Base-by-base conservation (phyloP, 495 filamentous ascomycete genomes). In the Aspergillus olivimuriae region DNA sequence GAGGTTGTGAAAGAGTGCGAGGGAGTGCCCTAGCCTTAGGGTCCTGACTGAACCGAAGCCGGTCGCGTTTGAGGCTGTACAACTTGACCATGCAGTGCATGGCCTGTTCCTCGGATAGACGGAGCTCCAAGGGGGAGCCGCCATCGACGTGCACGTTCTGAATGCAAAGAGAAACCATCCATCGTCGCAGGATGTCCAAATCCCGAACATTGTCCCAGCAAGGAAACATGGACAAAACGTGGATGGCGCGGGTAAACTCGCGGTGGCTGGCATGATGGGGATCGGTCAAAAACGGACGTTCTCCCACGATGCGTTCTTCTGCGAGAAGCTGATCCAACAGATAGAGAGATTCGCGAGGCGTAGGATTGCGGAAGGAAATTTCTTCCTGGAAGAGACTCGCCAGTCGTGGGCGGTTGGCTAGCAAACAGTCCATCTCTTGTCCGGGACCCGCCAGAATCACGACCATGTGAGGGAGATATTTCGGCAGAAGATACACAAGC, bases 361-460 rank as follows among this genome's bases (percentile, higher is more conserved):
- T 51, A 16, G 81, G 52, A 11, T 61, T 47, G 3, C 57, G 37
- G 56, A 84, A 85, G 37, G 63, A 50, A n/a, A 85, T 56, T 14
- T 55, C 51, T 32, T 55, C 75, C 1, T 81, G 74, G 55, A 87
- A 86, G 7, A 82, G 66, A 38, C 71, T 72, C 0, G 77, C 69
- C 11, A 86, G 60, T 1, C 80, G 79, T 0, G 73, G 64, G 46
- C 84, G 84, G 32, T 73, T 70, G 4, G 60, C 52, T 66, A 86
- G 74, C 2, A 87, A 64, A 0, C 69, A 61, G 52, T 85, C 76
- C 55, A 86, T 85, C 17, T 86, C 78, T 2, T 65, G 44, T 18
- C 77, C 70, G 39, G 84, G 83, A 1, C 83, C 82, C 0, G 83
- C 82, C 1, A 87, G 67, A 34, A 87, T 82, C 16, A 80, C 65